Conservation (phyloP, 768 basidiomycete genomes). For the Cystobasidium onofrii region DNA sequence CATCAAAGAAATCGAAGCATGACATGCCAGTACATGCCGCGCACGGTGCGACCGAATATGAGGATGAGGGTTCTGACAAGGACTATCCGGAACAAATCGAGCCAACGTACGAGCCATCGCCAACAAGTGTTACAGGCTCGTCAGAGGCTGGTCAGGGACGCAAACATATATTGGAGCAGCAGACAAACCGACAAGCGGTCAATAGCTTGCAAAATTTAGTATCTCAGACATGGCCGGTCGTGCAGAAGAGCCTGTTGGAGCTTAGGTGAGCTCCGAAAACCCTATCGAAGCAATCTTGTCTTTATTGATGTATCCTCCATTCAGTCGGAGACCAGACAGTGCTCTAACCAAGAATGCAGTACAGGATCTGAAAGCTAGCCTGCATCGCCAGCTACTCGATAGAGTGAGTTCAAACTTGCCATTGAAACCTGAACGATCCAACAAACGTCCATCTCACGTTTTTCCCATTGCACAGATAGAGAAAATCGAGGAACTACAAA, state of each 20-base stretch:
- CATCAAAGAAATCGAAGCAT: too few species aligned
- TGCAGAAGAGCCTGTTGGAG: neutral
- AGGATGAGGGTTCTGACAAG: too few species aligned
- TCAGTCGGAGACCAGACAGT: neutral
- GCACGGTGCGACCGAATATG: too few species aligned
- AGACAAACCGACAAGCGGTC: neutral
- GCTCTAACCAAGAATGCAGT: neutral
- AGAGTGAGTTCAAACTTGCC: too few species aligned
- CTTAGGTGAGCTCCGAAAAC: neutral
- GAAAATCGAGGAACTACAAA: neutral
- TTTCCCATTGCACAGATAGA: neutral
- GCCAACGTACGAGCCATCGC: too few species aligned
- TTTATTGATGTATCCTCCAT: too few species aligned
- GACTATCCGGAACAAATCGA: too few species aligned
- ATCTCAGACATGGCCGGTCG: neutral
- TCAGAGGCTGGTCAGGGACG: neutral
- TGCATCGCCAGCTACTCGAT: neutral
- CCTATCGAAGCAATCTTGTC: neutral
- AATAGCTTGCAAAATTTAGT: neutral
- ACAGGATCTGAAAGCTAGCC: neutral
- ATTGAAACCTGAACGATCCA: too few species aligned
- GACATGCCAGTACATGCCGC: too few species aligned
- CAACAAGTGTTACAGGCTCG: neutral
- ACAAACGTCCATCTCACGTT: too few species aligned
- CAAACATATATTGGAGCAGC: neutral